These are phyloP conservation scores for Ceratobasidium sp. DNA, from an alignment of 1,284 basidiomycete species.

Conservation along the genomic window DNA sequence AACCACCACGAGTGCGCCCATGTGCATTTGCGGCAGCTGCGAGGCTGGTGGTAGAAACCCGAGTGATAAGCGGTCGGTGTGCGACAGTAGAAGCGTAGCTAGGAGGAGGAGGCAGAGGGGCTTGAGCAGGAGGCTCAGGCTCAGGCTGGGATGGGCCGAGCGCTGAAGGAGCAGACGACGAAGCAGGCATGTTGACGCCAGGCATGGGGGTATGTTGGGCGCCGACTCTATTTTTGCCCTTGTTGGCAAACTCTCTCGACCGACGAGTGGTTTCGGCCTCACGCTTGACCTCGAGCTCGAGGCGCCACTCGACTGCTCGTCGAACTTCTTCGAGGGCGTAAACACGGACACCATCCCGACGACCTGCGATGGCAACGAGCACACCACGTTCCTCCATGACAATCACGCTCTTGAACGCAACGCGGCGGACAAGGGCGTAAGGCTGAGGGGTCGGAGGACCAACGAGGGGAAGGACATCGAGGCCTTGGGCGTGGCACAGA, in stretches of 20 bases:
- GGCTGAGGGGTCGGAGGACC: slow-evolving; percentile 77
- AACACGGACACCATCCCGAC: slow-evolving; percentile 82
- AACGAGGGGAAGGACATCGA: slow-evolving; percentile 78
- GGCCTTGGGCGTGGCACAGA: slow-evolving; percentile 80
- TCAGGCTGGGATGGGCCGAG: slow-evolving; percentile 1
- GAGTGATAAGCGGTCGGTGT: slow-evolving; percentile 39
- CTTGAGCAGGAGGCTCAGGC: slow-evolving; percentile 12
- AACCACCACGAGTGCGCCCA: slow-evolving; percentile 64
- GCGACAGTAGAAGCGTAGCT: slow-evolving; percentile 44
- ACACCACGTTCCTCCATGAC: slow-evolving; percentile 89
- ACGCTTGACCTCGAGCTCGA: slow-evolving; percentile 75
- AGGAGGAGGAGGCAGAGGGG: slow-evolving; percentile 32
- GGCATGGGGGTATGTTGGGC: background rate
- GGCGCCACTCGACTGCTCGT: slow-evolving; percentile 83
- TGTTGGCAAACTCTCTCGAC: slow-evolving; percentile 32
- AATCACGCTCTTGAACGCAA: slow-evolving; percentile 82
- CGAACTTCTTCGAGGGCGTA: slow-evolving; percentile 85
- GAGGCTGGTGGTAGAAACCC: slow-evolving; percentile 32
- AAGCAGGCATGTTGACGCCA: slow-evolving; percentile 29
- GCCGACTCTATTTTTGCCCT: slow-evolving; percentile 25
- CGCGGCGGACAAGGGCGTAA: slow-evolving; percentile 79
- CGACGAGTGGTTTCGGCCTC: slow-evolving; percentile 65
- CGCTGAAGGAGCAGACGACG: slow-evolving; percentile 28
- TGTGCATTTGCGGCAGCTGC: slow-evolving; percentile 54
- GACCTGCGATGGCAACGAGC: slow-evolving; percentile 81